Conservation (phyloP, 2,329 filamentous ascomycete species). For the Diaporthe eres region DNA sequence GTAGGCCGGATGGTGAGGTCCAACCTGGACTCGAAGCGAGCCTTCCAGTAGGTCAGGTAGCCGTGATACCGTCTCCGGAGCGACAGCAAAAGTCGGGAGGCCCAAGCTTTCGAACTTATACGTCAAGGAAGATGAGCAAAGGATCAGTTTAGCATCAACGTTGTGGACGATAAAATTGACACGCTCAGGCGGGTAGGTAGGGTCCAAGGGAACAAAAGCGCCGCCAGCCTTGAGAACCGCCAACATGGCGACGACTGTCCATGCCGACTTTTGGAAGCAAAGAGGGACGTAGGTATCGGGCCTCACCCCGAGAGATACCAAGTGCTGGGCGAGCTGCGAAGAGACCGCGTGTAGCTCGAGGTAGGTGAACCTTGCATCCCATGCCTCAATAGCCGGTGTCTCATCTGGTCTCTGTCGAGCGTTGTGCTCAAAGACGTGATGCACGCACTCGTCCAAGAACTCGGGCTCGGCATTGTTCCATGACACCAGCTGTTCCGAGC, state of each 20-base stretch:
- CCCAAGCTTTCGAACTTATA: not conserved
- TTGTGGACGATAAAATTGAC: constrained; percentile 41
- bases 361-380: constrained; percentile 14
- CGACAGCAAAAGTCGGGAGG: not conserved
- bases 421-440: not conserved
- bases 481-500: constrained; percentile 1
- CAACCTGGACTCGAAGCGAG: constrained; percentile 14
- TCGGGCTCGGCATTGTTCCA: constrained; percentile 6
- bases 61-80: not conserved
- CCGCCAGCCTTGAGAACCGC: constrained; percentile 28
- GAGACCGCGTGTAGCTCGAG: not conserved
- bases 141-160: constrained; percentile 14
- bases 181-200: constrained; percentile 39
- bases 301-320: not conserved
- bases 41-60: not conserved
- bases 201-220: constrained; percentile 22
- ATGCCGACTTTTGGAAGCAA: constrained; percentile 4
- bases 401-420: not conserved
- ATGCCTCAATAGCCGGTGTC: constrained; percentile 18
- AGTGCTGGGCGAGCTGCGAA: constrained; percentile 5
- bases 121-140: constrained; percentile 12
- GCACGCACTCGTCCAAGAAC: constrained; percentile 22
- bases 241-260: constrained; percentile 6
- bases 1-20: constrained; percentile 41
- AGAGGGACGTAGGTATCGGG: constrained; percentile 13